Conservation (phyloP, 345 rosid genomes). For the Anastatica hierochuntica region DNA sequence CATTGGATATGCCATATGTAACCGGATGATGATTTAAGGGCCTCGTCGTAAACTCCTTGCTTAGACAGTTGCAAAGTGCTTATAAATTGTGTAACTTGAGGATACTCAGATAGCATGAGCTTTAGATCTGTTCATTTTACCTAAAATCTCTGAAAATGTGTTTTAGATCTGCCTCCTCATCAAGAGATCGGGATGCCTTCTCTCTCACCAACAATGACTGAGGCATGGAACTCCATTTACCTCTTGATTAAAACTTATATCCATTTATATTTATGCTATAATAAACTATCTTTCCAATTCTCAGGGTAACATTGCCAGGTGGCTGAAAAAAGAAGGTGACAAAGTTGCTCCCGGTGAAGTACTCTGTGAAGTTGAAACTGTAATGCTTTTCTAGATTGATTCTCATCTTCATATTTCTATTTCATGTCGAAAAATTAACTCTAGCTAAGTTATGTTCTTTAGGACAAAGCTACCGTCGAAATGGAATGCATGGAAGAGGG, state of each 20-base stretch:
- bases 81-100: background rate
- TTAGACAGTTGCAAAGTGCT: background rate
- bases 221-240: slow-evolving; percentile 39
- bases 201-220: slow-evolving; percentile 98
- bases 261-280: background rate
- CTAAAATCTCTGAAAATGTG: slow-evolving; percentile 10
- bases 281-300: slow-evolving; percentile 19
- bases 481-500: slow-evolving; percentile 99
- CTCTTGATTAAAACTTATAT: slow-evolving; percentile 1
- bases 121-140: background rate
- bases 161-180: slow-evolving; percentile 86
- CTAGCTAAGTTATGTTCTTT: slow-evolving; percentile 2
- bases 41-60: background rate
- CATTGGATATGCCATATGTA: no score
- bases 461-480: slow-evolving; percentile 99
- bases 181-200: slow-evolving; percentile 99
- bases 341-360: slow-evolving; percentile 88
- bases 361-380: slow-evolving; percentile 98
- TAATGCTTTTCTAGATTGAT: slow-evolving; percentile 25
- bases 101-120: background rate
- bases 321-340: slow-evolving; percentile 99
- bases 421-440: background rate
- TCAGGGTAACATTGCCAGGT: slow-evolving; percentile 93
- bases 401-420: background rate
- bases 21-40: background rate